Evolutionary conservation across 2,329 filamentous ascomycete species (phyloP).

Genomic region (Bipolaris gigantea): DNA sequence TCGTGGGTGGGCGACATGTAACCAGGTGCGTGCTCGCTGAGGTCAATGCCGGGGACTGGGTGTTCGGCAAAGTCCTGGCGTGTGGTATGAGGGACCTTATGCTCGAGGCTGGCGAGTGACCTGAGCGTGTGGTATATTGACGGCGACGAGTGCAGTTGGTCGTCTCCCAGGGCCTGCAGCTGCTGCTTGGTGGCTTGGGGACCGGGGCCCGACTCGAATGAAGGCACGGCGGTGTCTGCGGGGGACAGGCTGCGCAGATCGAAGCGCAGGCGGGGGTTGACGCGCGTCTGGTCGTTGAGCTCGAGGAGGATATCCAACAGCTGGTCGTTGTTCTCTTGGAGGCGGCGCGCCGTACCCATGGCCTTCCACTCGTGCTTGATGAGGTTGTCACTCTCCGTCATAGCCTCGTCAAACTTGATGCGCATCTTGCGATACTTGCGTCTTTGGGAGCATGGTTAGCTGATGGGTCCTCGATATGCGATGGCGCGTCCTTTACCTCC

Average conservation of each 20-base stretch:
- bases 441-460: slow-evolving; percentile 35
- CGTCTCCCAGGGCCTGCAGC: slow-evolving; percentile 40
- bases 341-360: slow-evolving; percentile 75
- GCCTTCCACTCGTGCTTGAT: slow-evolving; percentile 82
- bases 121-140: slow-evolving; percentile 27
- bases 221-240: slow-evolving; percentile 31
- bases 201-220: slow-evolving; percentile 28
- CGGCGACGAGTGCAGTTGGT: slow-evolving; percentile 34
- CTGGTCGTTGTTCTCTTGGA: slow-evolving; percentile 91
- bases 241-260: slow-evolving; percentile 59
- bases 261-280: slow-evolving; percentile 73
- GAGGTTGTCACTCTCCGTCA: slow-evolving; percentile 78
- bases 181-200: slow-evolving; percentile 29
- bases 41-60: slow-evolving; percentile 48
- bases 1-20: slow-evolving; percentile 72
- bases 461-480: not conserved
- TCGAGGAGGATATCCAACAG: slow-evolving; percentile 86
- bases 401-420: slow-evolving; percentile 73
- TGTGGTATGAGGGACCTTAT: slow-evolving; percentile 46
- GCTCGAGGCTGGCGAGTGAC: slow-evolving; percentile 46
- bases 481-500: slow-evolving; percentile 35
- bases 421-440: slow-evolving; percentile 97
- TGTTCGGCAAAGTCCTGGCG: slow-evolving; percentile 36
- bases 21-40: slow-evolving; percentile 61
- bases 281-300: slow-evolving; percentile 80